Evolutionary conservation across 257 asterid genomes (phyloP), one percentile per base, ranked within the genome.

Genomic region (Nicotiana otophora): DNA sequence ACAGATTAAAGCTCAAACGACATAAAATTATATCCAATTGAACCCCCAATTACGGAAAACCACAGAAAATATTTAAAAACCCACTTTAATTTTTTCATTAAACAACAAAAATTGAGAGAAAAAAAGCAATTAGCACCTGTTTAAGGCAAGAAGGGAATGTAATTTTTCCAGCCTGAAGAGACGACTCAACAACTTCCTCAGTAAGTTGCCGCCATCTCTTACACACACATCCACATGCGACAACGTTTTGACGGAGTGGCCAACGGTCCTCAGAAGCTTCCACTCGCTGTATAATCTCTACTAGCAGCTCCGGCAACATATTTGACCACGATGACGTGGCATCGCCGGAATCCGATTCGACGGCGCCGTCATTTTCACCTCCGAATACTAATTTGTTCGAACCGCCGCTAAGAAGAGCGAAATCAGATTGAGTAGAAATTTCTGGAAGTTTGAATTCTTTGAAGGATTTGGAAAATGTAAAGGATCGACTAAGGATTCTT

Each of bases 61-160:
- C 14, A 70, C 36, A 42, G 5, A 70, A 20, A 42, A 39, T 5
- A 36, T 17, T 53, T 11, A 70, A 5, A 42, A 4, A 16, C 2
- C 42, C 42, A 16, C 5, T 64, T 64, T 14, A 67, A 5, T 5
- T 31, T 34, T 20, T 42, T 23, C 39, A 23, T 54, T 31, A 57
- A 55, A 46, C 82, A 7, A 20, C 4, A 26, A 17, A 67, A 36
- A 51, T 6, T 48, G 10, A 55, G 4, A 30, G 3, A 31, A 85
- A 68, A 81, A 12, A 15, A 0, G 66, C 26, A 65, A 33, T 48
- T 12, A 3, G 75, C 51, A 96, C 99, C 99, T 94, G 93, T 83
- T 89, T 94, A 2, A 96, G 97, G 81, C 97, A 96, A 67, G 98
- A 93, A 64, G 98, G 97, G 55, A 94, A 93, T 12, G 98, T 96